phyloP scores from a whole-genome alignment of 2,329 filamentous ascomycete genomes.

The Claviceps maximensis region DNA sequence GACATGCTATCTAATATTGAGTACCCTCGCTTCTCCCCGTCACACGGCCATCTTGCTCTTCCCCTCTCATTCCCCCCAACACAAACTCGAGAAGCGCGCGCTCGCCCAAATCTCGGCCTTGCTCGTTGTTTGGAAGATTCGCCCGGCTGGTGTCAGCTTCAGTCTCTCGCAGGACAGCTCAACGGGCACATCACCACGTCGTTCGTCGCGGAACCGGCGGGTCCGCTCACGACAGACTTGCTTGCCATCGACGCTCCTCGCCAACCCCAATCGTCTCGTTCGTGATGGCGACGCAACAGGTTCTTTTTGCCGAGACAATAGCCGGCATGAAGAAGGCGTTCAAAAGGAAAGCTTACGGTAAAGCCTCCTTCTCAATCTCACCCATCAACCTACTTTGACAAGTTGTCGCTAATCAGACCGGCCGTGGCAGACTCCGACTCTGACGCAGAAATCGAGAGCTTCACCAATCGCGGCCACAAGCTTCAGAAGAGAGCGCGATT shows the following conservation, averaged over 20 bases:
- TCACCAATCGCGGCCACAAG: slow-evolving; percentile 66
- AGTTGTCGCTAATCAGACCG: slow-evolving; percentile 10
- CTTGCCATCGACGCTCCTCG: not conserved
- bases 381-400: not conserved
- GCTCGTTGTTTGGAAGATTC: not conserved
- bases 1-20: not conserved
- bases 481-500: slow-evolving; percentile 63
- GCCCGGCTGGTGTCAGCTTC: not conserved
- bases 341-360: slow-evolving; percentile 51
- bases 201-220: not conserved
- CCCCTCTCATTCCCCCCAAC: not conserved
- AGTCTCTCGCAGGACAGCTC: not conserved
- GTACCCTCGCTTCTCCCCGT: slow-evolving; percentile 1
- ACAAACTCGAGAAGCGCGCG: not conserved
- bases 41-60: not conserved
- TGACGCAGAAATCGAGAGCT: slow-evolving; percentile 56
- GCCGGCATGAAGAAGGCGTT: slow-evolving; percentile 54
- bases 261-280: slow-evolving; percentile 1
- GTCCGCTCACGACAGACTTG: not conserved
- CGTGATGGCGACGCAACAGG: slow-evolving; percentile 39
- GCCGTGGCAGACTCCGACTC: slow-evolving; percentile 56
- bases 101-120: not conserved
- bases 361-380: slow-evolving; percentile 4
- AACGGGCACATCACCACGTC: not conserved
- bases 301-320: slow-evolving; percentile 53